These are phyloP conservation scores for Globisporangium echinulatum DNA, from an alignment of 352 stramenopile genomes.

Conservation along the genomic window DNA sequence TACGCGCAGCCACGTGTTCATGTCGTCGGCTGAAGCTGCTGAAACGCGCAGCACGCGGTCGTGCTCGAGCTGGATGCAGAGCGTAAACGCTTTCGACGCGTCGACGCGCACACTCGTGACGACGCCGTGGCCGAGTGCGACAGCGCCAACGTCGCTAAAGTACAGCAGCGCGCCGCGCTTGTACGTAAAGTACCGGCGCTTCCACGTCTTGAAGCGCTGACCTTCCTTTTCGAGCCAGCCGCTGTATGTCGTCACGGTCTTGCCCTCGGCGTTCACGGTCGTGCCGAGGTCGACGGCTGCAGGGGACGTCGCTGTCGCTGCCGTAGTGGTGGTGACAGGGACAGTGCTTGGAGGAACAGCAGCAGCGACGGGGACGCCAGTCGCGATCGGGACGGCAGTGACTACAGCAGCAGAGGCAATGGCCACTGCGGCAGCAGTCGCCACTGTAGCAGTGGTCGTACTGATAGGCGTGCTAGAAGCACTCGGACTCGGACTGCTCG, in stretches of 20 bases:
- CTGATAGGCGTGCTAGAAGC: background rate
- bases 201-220: slow-evolving; percentile 73
- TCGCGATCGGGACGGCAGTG: background rate
- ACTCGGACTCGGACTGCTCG: slow-evolving; percentile 11
- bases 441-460: background rate
- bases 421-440: background rate
- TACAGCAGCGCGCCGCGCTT: slow-evolving; percentile 70
- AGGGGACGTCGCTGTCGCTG: background rate
- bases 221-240: slow-evolving; percentile 79
- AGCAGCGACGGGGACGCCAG: background rate
- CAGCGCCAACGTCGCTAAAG: slow-evolving; percentile 52
- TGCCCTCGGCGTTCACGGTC: slow-evolving; percentile 16
- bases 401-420: background rate
- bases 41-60: slow-evolving; percentile 31
- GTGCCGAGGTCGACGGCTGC: slow-evolving; percentile 1
- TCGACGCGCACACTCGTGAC: slow-evolving; percentile 40
- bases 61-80: slow-evolving; percentile 34
- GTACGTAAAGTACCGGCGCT: slow-evolving; percentile 64
- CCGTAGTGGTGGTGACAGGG: background rate
- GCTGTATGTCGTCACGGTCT: slow-evolving; percentile 24
- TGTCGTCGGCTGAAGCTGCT: slow-evolving; percentile 24
- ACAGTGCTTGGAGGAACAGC: too few relatives aligned
- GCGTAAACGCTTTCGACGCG: slow-evolving; percentile 37
- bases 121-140: slow-evolving; percentile 51
- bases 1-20: slow-evolving; percentile 38